A percentile compares a stretch with the other conserved stretches of the same genome.
These are phyloP conservation scores for Tetragonia tetragonoides DNA, from an alignment of 148 eudicot species.

Conservation along the genomic window DNA sequence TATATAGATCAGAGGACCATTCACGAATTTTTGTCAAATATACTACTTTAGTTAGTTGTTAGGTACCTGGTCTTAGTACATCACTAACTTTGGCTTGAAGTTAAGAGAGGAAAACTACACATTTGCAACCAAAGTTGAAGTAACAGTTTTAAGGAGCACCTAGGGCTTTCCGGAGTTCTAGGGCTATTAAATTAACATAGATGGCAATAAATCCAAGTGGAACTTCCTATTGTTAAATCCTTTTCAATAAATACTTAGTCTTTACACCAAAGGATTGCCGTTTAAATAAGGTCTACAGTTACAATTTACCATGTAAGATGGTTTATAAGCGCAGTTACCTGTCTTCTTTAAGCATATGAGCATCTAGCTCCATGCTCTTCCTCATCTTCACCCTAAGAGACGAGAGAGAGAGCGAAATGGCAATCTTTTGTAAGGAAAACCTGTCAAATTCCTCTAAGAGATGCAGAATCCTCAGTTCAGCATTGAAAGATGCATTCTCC, in stretches of 20 bases:
- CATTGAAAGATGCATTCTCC: conserved; percentile 53
- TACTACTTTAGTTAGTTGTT: conserved; percentile 2
- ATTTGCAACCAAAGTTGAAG: conserved; percentile 22
- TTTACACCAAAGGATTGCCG: conserved; percentile 29
- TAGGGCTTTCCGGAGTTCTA: background rate
- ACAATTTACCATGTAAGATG: conserved; percentile 17
- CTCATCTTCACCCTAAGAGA: background rate
- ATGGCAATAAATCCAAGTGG: background rate
- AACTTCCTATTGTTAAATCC: conserved; percentile 6
- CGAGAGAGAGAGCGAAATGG: conserved; percentile 4
- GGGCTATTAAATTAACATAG: conserved; percentile 14
- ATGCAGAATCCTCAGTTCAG: conserved; percentile 46
- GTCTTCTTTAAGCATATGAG: background rate
- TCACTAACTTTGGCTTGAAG: conserved; percentile 34
- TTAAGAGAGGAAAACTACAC: conserved; percentile 27
- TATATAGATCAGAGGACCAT: background rate
- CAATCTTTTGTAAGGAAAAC: conserved; percentile 18
- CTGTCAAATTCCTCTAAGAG: conserved; percentile 40
- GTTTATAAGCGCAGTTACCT: conserved; percentile 3
- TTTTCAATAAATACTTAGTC: conserved; percentile 33
- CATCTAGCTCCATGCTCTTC: background rate
- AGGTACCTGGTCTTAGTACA: conserved; percentile 31
- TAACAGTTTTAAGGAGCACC: conserved; percentile 13
- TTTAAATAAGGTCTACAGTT: background rate
- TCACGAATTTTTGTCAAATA: background rate